Percentiles rank a stretch among this genome's conserved stretches.
Conservation (phyloP, 257 asterid genomes). For the Gynochthodes officinalis region DNA sequence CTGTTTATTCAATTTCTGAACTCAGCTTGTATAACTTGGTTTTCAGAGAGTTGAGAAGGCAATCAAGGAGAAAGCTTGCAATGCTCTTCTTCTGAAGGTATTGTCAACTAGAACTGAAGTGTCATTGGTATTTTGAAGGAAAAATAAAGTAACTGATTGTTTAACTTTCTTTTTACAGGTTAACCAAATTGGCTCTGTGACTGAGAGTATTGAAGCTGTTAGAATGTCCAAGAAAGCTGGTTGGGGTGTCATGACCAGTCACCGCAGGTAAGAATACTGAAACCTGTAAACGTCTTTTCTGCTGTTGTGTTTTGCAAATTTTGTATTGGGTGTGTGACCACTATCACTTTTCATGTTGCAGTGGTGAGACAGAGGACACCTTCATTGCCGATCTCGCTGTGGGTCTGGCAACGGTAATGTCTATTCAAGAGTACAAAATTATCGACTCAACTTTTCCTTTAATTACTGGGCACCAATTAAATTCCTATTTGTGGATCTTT, state of each 20-base stretch:
- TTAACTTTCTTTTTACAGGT: conserved; percentile 39
- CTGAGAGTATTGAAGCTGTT: conserved; percentile 97
- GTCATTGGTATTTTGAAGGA: neutral
- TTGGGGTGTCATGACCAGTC: conserved; percentile 99
- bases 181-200: conserved; percentile 96
- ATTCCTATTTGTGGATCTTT: neutral
- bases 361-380: conserved; percentile 99
- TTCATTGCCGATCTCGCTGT: conserved; percentile 98
- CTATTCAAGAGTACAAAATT: neutral
- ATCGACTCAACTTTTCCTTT: neutral
- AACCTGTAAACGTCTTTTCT: neutral
- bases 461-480: conserved; percentile 3
- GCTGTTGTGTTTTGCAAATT: neutral
- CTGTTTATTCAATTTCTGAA: neutral
- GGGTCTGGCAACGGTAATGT: conserved; percentile 83
- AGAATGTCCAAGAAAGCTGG: conserved; percentile 95
- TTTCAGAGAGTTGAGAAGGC: conserved; percentile 94
- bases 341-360: conserved; percentile 22
- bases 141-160: neutral
- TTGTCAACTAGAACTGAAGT: neutral
- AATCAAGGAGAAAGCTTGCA: conserved; percentile 83
- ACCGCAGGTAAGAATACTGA: conserved; percentile 61
- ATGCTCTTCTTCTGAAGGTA: conserved; percentile 98
- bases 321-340: neutral
- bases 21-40: conserved; percentile 1